These are phyloP conservation scores for Psophocarpus tetragonolobus DNA, from an alignment of 306 rosid genomes.

Conservation along the genomic window DNA sequence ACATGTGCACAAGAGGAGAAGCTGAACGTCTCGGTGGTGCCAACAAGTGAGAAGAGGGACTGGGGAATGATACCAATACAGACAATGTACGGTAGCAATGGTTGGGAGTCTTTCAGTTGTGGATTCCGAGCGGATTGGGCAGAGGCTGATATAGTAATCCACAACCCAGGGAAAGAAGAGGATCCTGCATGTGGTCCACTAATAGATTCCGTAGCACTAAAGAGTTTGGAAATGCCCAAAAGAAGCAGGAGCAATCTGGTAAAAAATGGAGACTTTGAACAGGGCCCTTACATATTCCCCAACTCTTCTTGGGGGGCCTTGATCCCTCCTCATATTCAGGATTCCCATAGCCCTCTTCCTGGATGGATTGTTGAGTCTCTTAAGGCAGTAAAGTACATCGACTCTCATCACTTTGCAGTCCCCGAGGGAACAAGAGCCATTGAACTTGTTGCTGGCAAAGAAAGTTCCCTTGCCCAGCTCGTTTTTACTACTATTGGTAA, in stretches of 20 bases:
- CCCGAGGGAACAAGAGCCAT: slow-evolving; percentile 73
- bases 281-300: slow-evolving; percentile 68
- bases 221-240: slow-evolving; percentile 54
- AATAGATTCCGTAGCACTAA: slow-evolving; percentile 69
- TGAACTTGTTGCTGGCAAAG: slow-evolving; percentile 83
- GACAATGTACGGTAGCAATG: slow-evolving; percentile 75
- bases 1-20: slow-evolving; percentile 83
- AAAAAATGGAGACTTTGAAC: slow-evolving; percentile 79
- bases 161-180: slow-evolving; percentile 63
- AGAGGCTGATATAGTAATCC: slow-evolving; percentile 50
- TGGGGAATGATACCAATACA: slow-evolving; percentile 74
- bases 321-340: slow-evolving; percentile 76
- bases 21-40: slow-evolving; percentile 58
- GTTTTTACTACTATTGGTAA: slow-evolving; percentile 51
- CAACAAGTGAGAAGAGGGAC: slow-evolving; percentile 50
- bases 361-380: slow-evolving; percentile 91
- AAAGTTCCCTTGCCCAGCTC: slow-evolving; percentile 69
- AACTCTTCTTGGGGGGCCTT: slow-evolving; percentile 64
- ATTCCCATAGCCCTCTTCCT: slow-evolving; percentile 66
- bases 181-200: slow-evolving; percentile 91
- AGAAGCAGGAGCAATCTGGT: slow-evolving; percentile 64
- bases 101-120: slow-evolving; percentile 77
- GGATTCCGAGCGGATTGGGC: slow-evolving; percentile 57
- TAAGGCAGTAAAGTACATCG: slow-evolving; percentile 82
- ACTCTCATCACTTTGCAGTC: slow-evolving; percentile 60